Base-by-base conservation (phyloP, 1,284 basidiomycete genomes). In the Moniliophthora roreri region DNA sequence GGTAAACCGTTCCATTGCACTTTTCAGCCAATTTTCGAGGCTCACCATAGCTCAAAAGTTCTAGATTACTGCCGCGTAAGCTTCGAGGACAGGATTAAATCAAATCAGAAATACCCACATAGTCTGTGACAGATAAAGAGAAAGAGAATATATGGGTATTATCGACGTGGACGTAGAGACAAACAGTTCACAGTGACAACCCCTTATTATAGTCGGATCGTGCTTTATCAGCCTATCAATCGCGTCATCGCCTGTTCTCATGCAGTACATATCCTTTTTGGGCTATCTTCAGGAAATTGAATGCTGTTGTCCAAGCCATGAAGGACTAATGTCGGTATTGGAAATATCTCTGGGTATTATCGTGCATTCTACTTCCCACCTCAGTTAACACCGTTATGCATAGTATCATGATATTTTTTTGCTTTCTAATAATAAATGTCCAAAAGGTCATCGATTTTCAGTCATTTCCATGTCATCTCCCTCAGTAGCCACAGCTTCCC, bases 401-500 rank as follows among this genome's bases (percentile, higher is more conserved):
- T n/a, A n/a, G n/a, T n/a, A n/a, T n/a, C n/a, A n/a, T n/a, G n/a
- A n/a, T n/a, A n/a, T n/a, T n/a, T n/a, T n/a, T n/a, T n/a, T n/a
- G n/a, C n/a, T n/a, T n/a, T n/a, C n/a, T n/a, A n/a, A n/a, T 39
- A 32, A 41, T 38, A 41, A 28, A 26, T 26, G 34, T 32, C 15
- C 13, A 26, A 39, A 32, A 46, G 44, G 32, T 38, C 26, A 26
- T 23, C 50, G 35, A 41, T 49, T 18, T 50, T 50, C 48, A 36
- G 70, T 63, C 78, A 87, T 85, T 70, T 89, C 88, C 48, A 88
- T 75, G 11, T 88, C 86, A 56, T 89, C 87, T 1, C 77, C 80
- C 49, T 88, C 87, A 34, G 84, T 89, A 26, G 87, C 82, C 49
- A 90, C 82, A 16, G 84, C 84, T 69, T 87, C 76, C 88, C 88